phyloP scores from a whole-genome alignment of 2,329 filamentous ascomycete species.

The Cladosporium sp. region DNA sequence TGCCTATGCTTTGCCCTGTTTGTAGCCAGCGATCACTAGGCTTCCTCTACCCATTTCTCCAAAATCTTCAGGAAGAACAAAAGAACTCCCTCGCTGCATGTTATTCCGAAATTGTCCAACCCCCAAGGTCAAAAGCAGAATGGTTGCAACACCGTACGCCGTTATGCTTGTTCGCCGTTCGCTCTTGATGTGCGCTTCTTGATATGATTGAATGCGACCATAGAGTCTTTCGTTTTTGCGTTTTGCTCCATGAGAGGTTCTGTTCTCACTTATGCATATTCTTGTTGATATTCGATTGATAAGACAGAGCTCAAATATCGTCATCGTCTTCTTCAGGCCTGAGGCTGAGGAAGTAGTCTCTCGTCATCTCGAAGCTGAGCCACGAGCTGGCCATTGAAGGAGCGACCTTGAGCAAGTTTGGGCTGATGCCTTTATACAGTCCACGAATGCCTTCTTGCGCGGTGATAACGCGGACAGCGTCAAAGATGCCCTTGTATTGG shows the following conservation, averaged over 20 bases:
- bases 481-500: conserved; percentile 80
- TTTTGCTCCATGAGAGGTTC: neutral
- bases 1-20: neutral
- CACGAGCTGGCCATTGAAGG: conserved; percentile 98
- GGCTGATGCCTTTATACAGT: conserved; percentile 92
- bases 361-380: conserved; percentile 92
- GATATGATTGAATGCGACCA: neutral
- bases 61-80: neutral
- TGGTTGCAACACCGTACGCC: neutral
- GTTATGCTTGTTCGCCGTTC: neutral
- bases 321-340: conserved; percentile 34
- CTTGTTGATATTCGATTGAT: too few species aligned
- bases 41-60: neutral
- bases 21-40: neutral
- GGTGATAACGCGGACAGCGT: conserved; percentile 78
- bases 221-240: neutral
- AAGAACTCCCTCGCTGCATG: conserved; percentile 3
- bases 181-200: neutral
- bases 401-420: conserved; percentile 93
- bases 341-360: conserved; percentile 73
- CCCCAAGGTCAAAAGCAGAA: neutral
- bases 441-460: conserved; percentile 77
- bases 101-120: neutral
- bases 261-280: neutral
- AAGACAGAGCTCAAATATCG: neutral